Base-by-base conservation (phyloP, 768 basidiomycete species). In the Suillus sp. region DNA sequence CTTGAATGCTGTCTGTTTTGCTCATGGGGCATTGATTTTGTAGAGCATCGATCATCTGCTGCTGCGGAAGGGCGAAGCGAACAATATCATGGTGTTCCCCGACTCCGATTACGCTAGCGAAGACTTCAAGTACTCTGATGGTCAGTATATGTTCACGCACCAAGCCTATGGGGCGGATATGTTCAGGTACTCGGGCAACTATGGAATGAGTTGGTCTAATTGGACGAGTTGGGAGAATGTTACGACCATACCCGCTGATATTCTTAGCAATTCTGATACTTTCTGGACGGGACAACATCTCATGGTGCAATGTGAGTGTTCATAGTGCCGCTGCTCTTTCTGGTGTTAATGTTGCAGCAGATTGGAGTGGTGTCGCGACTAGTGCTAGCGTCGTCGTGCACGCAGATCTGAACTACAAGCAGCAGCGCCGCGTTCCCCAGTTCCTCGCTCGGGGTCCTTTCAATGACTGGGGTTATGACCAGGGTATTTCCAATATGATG, bases 401-500 rank as follows among this genome's bases (percentile, higher is more conserved):
- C 67, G 90, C 91, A 20, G 95, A 97, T 70, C 74, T 80, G 62
- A 82, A 82, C 48, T 92, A 84, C 72, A 74, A 72, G 9, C 82
- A 81, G 3, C 73, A 77, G 43, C 89, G 95, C 69, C 90, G 93
- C 30, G 89, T 92, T 34, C 95, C 95, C 30, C 93, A 95, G 69
- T 81, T 96, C 68, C 78, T 97, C 60, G 91, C 87, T 50, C 90
- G 95, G 68, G 95, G 95, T 55, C 87, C 89, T 0, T 97, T 93
- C 84, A 97, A 97, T 70, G 77, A 83, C 40, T 97, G 94, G 93
- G 95, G 95, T 61, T 95, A 87, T 72, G 95, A 97, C 78, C 80
- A 86, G 62, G 95, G 95, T 69, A 84, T 94, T 48, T 67, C 84
- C 0, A 83, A 91, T 45, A 68, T 83, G 66, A 93, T 96, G 90